Conservation (phyloP, 2,329 filamentous ascomycete species). For the Mycosphaerella arachidis region DNA sequence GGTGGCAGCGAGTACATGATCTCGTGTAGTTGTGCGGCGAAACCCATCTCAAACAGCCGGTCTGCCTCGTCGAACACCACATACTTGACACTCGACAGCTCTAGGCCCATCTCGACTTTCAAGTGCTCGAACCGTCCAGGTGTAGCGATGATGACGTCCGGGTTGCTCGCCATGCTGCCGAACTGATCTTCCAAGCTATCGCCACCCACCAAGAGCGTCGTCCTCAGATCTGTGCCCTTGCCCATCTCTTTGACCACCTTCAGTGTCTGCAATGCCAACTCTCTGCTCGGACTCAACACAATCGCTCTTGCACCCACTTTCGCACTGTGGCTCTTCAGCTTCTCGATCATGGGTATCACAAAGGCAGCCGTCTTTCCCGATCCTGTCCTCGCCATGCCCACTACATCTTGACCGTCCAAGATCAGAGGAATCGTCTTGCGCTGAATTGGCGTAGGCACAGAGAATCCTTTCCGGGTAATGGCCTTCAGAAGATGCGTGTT, state of each 20-base stretch:
- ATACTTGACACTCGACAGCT: slow-evolving; percentile 86
- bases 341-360: slow-evolving; percentile 97
- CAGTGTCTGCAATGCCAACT: slow-evolving; percentile 88
- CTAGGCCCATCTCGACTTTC: slow-evolving; percentile 92
- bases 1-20: slow-evolving; percentile 84
- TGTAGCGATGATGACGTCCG: slow-evolving; percentile 95
- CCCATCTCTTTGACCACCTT: slow-evolving; percentile 96
- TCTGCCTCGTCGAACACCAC: slow-evolving; percentile 98
- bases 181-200: slow-evolving; percentile 97
- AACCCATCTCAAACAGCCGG: slow-evolving; percentile 97
- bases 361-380: slow-evolving; percentile 98
- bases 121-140: slow-evolving; percentile 94
- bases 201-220: slow-evolving; percentile 86
- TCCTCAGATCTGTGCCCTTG: slow-evolving; percentile 83
- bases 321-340: slow-evolving; percentile 79
- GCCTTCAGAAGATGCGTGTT: slow-evolving; percentile 81
- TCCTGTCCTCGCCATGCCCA: slow-evolving; percentile 97
- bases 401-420: slow-evolving; percentile 87
- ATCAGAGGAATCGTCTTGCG: slow-evolving; percentile 92
- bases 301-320: slow-evolving; percentile 81
- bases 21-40: slow-evolving; percentile 85
- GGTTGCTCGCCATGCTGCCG: slow-evolving; percentile 84
- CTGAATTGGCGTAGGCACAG: slow-evolving; percentile 94
- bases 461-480: slow-evolving; percentile 90
- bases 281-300: slow-evolving; percentile 86